Percentiles rank a stretch among this genome's conserved stretches.
phyloP scores from a whole-genome alignment of 2,329 filamentous ascomycete genomes.

The Pseudocercospora musae region DNA sequence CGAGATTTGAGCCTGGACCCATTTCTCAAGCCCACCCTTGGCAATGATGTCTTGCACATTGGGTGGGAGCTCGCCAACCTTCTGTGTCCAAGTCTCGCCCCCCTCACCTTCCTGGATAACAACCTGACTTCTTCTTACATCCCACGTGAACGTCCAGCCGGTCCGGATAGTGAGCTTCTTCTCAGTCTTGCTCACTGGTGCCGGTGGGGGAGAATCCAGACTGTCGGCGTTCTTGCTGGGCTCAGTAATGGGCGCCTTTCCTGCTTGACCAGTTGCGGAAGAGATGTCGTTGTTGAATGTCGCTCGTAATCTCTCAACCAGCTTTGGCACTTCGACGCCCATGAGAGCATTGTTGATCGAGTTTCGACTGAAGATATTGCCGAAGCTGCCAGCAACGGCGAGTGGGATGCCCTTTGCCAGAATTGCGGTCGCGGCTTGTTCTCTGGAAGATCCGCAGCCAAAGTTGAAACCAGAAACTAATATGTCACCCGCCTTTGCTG shows the following conservation, averaged over 20 bases:
- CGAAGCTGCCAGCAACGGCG: slow-evolving; percentile 76
- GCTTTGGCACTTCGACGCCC: slow-evolving; percentile 65
- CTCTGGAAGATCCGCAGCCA: slow-evolving; percentile 74
- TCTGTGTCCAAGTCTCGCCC: slow-evolving; percentile 70
- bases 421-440: slow-evolving; percentile 86
- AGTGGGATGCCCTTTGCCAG: slow-evolving; percentile 76
- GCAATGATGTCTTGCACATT: slow-evolving; percentile 85
- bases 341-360: slow-evolving; percentile 77
- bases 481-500: slow-evolving; percentile 70
- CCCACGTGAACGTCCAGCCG: slow-evolving; percentile 81
- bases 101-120: slow-evolving; percentile 66
- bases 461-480: slow-evolving; percentile 87
- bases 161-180: slow-evolving; percentile 68
- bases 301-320: slow-evolving; percentile 64
- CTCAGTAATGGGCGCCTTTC: slow-evolving; percentile 47
- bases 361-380: slow-evolving; percentile 78
- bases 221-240: slow-evolving; percentile 51
- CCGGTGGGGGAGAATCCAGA: slow-evolving; percentile 50
- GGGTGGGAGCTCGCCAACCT: slow-evolving; percentile 76
- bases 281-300: slow-evolving; percentile 45
- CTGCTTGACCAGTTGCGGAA: slow-evolving; percentile 19
- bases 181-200: slow-evolving; percentile 34
- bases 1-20: slow-evolving; percentile 70
- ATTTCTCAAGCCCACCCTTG: slow-evolving; percentile 72
- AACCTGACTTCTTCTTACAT: slow-evolving; percentile 69